phyloP scores from a whole-genome alignment of 2,329 filamentous ascomycete species.

The Ceratocystiopsis brevicomis region DNA sequence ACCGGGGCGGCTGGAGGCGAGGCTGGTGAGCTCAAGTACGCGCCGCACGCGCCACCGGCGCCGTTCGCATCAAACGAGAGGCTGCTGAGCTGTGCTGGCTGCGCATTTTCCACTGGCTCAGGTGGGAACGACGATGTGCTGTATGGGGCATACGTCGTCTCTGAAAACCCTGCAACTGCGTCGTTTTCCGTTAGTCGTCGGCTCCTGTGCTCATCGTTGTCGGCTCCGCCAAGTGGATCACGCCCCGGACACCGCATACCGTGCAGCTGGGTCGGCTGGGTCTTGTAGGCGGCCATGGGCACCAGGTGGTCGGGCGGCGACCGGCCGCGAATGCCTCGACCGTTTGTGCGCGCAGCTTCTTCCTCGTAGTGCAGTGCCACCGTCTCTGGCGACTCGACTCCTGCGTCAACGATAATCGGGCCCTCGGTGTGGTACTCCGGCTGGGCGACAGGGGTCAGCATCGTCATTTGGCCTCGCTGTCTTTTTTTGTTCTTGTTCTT shows the following conservation, averaged over 20 bases:
- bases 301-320: conserved; percentile 38
- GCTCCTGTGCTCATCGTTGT: too few relatives aligned
- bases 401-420: conserved; percentile 39
- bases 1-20: conserved; percentile 15
- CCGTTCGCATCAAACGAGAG: conserved; percentile 41
- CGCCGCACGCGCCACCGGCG: conserved; percentile 41
- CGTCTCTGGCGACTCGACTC: conserved; percentile 37
- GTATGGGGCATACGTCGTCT: conserved; percentile 35
- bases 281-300: conserved; percentile 74
- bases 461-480: too few relatives aligned
- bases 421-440: conserved; percentile 34
- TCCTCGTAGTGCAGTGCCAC: conserved; percentile 38
- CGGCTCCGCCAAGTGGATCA: too few relatives aligned
- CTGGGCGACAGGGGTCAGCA: conserved; percentile 14
- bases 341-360: conserved; percentile 31
- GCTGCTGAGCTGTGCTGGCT: conserved; percentile 29
- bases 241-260: conserved; percentile 37
- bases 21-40: conserved; percentile 32
- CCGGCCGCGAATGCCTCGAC: conserved; percentile 32
- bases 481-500: too few relatives aligned
- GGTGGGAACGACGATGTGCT: conserved; percentile 26
- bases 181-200: neutral
- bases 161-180: conserved; percentile 17
- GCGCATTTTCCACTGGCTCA: conserved; percentile 30
- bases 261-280: conserved; percentile 57